phyloP scores from a whole-genome alignment of 1,284 basidiomycete species.

The Agaricales sp. region DNA sequence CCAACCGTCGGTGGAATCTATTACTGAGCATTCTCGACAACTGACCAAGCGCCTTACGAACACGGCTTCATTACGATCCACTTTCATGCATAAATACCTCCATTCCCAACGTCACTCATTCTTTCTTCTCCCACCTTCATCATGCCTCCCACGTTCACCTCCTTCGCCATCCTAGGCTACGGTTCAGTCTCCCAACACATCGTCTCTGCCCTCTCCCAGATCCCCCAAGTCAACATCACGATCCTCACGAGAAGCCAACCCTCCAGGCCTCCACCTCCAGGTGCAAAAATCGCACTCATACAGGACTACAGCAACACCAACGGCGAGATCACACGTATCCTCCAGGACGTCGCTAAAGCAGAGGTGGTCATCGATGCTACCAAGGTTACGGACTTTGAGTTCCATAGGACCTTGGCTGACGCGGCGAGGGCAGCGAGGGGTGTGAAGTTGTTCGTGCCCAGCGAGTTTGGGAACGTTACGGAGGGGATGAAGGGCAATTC shows the following conservation, averaged over 20 bases:
- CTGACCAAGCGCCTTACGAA: too few species aligned
- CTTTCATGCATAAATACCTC: too few species aligned
- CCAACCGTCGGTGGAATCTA: too few species aligned
- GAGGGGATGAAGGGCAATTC: not conserved
- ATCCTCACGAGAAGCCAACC: not conserved
- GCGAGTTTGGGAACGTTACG: not conserved
- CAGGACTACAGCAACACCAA: not conserved
- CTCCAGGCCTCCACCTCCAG: not conserved
- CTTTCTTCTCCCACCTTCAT: not conserved
- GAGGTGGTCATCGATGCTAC: not conserved
- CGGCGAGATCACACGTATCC: not conserved
- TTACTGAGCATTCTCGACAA: too few species aligned
- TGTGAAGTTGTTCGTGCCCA: conserved; percentile 1
- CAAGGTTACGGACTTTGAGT: not conserved
- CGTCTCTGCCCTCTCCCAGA: not conserved
- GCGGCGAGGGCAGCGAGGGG: not conserved
- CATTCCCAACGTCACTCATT: too few species aligned
- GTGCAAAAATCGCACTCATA: not conserved
- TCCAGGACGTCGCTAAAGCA: not conserved
- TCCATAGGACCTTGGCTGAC: not conserved
- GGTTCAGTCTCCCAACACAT: not conserved
- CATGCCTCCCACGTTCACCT: not conserved
- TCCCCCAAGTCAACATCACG: not conserved
- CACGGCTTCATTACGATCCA: too few species aligned
- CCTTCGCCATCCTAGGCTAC: conserved; percentile 1